These are phyloP conservation scores for Hypoxylon sp. DNA, from an alignment of 2,329 filamentous ascomycete species.

Conservation along the genomic window DNA sequence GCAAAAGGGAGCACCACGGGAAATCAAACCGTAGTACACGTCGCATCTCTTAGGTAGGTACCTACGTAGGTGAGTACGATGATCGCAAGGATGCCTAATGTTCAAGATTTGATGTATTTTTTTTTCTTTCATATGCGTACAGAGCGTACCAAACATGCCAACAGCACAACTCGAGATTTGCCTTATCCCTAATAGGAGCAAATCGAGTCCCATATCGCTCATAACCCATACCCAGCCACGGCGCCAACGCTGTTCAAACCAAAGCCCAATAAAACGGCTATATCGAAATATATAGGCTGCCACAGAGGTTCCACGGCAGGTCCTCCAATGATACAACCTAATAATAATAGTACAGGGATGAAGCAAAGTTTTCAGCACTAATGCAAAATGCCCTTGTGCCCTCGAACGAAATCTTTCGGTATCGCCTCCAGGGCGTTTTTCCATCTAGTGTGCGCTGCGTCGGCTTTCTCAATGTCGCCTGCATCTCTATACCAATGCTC, in stretches of 20 bases:
- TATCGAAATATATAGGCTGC: slow-evolving; percentile 16
- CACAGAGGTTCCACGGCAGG: background rate
- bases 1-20: background rate
- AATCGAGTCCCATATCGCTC: slow-evolving; percentile 13
- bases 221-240: slow-evolving; percentile 16
- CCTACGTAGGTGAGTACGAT: background rate
- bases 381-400: slow-evolving; percentile 34
- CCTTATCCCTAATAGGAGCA: slow-evolving; percentile 39
- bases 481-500: slow-evolving; percentile 52
- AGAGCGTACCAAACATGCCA: slow-evolving; percentile 12
- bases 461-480: slow-evolving; percentile 46
- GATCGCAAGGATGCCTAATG: background rate
- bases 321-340: slow-evolving; percentile 3
- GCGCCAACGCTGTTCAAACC: slow-evolving; percentile 37
- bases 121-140: slow-evolving; percentile 18
- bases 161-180: slow-evolving; percentile 15
- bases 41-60: too few relatives aligned
- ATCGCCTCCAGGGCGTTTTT: slow-evolving; percentile 48
- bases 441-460: slow-evolving; percentile 47
- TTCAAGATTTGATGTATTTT: slow-evolving; percentile 7
- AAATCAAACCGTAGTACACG: background rate
- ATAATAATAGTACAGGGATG: slow-evolving; percentile 10
- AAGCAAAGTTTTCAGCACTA: slow-evolving; percentile 10
- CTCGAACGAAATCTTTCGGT: slow-evolving; percentile 49
- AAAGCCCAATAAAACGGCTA: slow-evolving; percentile 15